Conservation (phyloP, 257 asterid genomes). For the Solanum neorickii region DNA sequence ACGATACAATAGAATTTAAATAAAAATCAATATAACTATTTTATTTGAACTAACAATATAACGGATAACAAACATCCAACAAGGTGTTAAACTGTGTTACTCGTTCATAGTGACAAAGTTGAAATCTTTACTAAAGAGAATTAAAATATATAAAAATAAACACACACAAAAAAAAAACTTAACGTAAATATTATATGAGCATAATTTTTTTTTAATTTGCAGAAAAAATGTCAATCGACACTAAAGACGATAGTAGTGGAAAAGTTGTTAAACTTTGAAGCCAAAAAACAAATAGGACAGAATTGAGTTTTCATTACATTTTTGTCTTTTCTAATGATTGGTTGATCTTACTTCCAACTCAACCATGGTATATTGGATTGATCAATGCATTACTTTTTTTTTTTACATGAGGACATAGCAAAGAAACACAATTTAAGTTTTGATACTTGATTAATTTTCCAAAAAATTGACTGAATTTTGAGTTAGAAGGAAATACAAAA, state of each 20-base stretch:
- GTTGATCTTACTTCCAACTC: background rate
- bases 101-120: too few species aligned
- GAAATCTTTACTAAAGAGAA: background rate
- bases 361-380: background rate
- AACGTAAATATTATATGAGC: background rate
- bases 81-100: background rate
- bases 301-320: background rate
- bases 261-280: background rate
- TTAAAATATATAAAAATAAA: background rate
- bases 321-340: background rate
- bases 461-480: background rate
- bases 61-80: too few species aligned
- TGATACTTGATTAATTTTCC: background rate
- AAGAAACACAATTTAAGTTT: background rate
- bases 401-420: background rate
- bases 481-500: background rate
- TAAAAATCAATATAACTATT: too few species aligned
- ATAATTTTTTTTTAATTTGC: background rate
- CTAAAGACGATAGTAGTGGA: background rate
- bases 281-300: background rate
- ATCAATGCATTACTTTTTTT: background rate
- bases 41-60: too few species aligned
- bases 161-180: background rate
- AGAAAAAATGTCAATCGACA: background rate
- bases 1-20: too few species aligned